Percentiles rank a stretch among this genome's conserved stretches.
Conservation (phyloP, 306 rosid genomes). For the Dalbergia cochinchinensis region DNA sequence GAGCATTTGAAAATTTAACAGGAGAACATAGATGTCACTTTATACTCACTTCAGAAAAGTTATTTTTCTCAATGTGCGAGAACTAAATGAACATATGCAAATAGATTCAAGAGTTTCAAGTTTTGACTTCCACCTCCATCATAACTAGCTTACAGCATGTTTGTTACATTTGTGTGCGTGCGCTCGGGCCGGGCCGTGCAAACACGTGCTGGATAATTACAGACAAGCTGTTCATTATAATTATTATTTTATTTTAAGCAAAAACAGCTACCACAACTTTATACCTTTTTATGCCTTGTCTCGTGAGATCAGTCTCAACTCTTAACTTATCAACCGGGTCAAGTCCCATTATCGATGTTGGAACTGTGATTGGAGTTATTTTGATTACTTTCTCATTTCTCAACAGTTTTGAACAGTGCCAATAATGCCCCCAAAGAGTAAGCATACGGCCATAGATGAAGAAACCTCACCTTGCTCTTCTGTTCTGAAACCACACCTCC, state of each 20-base stretch:
- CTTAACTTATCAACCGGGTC: neutral
- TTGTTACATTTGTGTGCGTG: slow-evolving; percentile 8
- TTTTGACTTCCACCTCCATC: slow-evolving; percentile 19
- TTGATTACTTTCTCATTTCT: slow-evolving; percentile 18
- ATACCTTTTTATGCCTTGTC: slow-evolving; percentile 2
- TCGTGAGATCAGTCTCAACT: slow-evolving; percentile 23
- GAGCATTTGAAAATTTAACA: too few species aligned
- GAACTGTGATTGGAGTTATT: slow-evolving; percentile 26
- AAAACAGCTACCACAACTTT: slow-evolving; percentile 12
- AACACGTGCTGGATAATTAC: neutral
- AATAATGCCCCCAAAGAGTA: slow-evolving; percentile 34
- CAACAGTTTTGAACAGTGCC: slow-evolving; percentile 36
- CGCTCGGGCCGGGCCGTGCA: neutral
- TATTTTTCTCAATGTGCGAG: neutral
- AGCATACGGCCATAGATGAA: slow-evolving; percentile 2
- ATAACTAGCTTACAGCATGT: slow-evolving; percentile 4
- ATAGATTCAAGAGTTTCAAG: slow-evolving; percentile 3
- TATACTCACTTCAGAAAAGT: too few species aligned
- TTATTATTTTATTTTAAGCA: neutral
- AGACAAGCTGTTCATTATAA: neutral
- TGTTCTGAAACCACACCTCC: slow-evolving; percentile 99
- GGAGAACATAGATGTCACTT: too few species aligned
- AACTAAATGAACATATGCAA: neutral
- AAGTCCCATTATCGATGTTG: slow-evolving; percentile 23
- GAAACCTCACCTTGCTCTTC: slow-evolving; percentile 84